Evolutionary conservation across 495 filamentous ascomycete species (phyloP).

Genomic region (Xylaria bambusicola): DNA sequence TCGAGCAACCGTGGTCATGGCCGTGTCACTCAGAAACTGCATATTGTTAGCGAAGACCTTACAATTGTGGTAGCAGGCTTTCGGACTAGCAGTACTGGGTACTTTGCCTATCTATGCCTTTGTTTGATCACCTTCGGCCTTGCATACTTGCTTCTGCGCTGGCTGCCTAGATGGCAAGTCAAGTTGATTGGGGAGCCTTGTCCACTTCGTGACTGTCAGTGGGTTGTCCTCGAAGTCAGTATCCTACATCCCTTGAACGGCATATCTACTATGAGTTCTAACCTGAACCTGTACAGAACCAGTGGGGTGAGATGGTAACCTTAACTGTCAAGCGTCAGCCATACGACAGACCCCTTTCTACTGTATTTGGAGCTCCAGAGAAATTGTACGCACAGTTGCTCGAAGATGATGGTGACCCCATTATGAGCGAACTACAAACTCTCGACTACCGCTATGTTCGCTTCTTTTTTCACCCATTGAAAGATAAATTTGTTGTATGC

Average conservation of each 20-base stretch:
- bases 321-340: slow-evolving; percentile 63
- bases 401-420: slow-evolving; percentile 85
- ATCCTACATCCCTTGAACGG: not conserved
- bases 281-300: slow-evolving; percentile 58
- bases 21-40: slow-evolving; percentile 80
- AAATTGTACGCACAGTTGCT: slow-evolving; percentile 57
- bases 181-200: slow-evolving; percentile 68
- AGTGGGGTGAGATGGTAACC: slow-evolving; percentile 88
- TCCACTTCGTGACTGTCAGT: slow-evolving; percentile 71
- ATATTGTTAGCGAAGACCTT: slow-evolving; percentile 90
- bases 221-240: slow-evolving; percentile 84
- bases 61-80: slow-evolving; percentile 93
- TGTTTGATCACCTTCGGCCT: slow-evolving; percentile 74
- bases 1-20: slow-evolving; percentile 59
- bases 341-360: slow-evolving; percentile 82
- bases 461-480: slow-evolving; percentile 85
- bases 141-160: slow-evolving; percentile 81
- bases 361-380: slow-evolving; percentile 73
- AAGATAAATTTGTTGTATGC: slow-evolving; percentile 82
- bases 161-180: slow-evolving; percentile 87
- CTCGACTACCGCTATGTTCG: slow-evolving; percentile 92
- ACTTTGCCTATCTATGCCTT: slow-evolving; percentile 64
- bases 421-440: slow-evolving; percentile 67
- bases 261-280: not conserved
- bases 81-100: slow-evolving; percentile 68